Base-by-base conservation (phyloP, 2,329 filamentous ascomycete genomes). In the Pyricularia sp. region DNA sequence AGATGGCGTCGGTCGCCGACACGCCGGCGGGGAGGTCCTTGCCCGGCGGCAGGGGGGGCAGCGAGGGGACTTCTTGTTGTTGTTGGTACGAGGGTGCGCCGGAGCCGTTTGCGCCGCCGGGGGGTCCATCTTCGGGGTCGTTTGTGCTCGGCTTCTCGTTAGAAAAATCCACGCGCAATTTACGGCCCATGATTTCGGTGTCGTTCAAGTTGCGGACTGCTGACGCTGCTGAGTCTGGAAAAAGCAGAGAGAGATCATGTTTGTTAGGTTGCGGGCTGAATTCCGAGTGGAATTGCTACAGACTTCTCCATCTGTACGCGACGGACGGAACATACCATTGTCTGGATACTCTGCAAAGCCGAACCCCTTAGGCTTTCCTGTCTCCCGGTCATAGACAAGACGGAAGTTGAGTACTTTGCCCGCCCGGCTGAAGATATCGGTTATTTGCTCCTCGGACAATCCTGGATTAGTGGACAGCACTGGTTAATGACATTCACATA, bases 261-360 rank as follows among this genome's bases (percentile, higher is more conserved):
- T 30, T 60, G 55, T 44, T 64, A 67, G 33, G 19, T 30, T 28
- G 26, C 26, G 61, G 6, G 1, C 49, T 44, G 28, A 67, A 19
- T 69, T 66, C 12, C 28, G 24, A 33, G 59, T 10, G 16, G 28
- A 13, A 26, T 26, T 26, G 2, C 26, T 26, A 4, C 26, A 26
- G 26, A 26, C 26, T 26, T 26, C 26, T 26, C 26, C 26, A 26
- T 26, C 26, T 26, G 26, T 26, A 26, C 26, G 24, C 28, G 24
- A 28, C 24, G 7, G 57, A 60, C 28, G 33, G 10, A 9, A 66
- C 75, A 44, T 82, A 84, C 96, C 93, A 66, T 90, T 87, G 73
- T 97, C 94, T 65, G 91, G 89, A 73, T 96, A 99, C 75, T 97
- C 93, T 72, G 93, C 90, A 72, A 97, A 99, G 44, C 94, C 94